Conservation (phyloP, 169 alveolate genomes). For the Plasmodium chabaudi region DNA sequence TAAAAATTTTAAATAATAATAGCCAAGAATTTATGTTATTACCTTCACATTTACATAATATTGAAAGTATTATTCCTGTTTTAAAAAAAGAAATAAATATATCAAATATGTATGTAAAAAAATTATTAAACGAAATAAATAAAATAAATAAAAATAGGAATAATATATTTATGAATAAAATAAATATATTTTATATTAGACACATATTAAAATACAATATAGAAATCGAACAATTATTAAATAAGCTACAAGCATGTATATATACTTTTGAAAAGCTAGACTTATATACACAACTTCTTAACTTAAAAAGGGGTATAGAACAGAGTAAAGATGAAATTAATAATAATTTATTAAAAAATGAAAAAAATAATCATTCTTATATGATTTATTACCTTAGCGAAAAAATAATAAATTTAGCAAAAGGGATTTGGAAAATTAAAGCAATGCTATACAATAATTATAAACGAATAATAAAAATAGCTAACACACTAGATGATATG, state of each 20-base stretch:
- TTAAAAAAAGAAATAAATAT: slow-evolving; percentile 37
- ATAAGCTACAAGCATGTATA: slow-evolving; percentile 60
- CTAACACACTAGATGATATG: slow-evolving; percentile 16
- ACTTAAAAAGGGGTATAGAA: slow-evolving; percentile 18
- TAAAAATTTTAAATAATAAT: slow-evolving; percentile 57
- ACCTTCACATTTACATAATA: slow-evolving; percentile 60
- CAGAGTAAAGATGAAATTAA: slow-evolving; percentile 13
- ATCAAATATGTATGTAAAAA: slow-evolving; percentile 31
- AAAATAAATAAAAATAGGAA: slow-evolving; percentile 19
- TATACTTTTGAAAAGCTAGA: slow-evolving; percentile 41
- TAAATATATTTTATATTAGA: slow-evolving; percentile 33
- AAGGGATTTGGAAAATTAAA: slow-evolving; percentile 59
- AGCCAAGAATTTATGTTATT: slow-evolving; percentile 56
- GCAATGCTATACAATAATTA: slow-evolving; percentile 72
- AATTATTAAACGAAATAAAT: slow-evolving; percentile 28
- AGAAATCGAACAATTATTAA: slow-evolving; percentile 61
- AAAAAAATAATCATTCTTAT: slow-evolving; percentile 21
- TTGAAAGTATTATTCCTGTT: slow-evolving; percentile 59
- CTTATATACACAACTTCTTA: slow-evolving; percentile 29
- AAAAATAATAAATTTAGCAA: slow-evolving; percentile 31
- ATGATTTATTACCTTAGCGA: slow-evolving; percentile 36
- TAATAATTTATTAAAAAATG: background rate
- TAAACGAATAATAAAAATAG: slow-evolving; percentile 49
- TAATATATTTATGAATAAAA: slow-evolving; percentile 41
- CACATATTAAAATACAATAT: slow-evolving; percentile 37